Evolutionary conservation across 257 asterid species (phyloP), one percentile per base, ranked within the genome.

Genomic region (Solanum medicagineum): DNA sequence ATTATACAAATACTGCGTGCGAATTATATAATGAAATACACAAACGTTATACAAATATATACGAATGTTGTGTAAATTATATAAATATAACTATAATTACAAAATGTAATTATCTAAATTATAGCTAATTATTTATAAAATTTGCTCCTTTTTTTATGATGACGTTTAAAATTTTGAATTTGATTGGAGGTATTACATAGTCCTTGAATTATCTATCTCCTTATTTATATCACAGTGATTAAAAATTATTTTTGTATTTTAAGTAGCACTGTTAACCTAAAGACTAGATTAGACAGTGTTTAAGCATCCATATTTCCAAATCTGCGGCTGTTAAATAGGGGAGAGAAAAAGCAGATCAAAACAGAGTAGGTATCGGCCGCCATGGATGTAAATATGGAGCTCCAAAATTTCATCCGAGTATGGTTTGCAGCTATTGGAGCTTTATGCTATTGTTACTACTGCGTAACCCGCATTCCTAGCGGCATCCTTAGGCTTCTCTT

Each of bases 401-500:
- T 88, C 71, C 87, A 88, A 87, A 92, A 88, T 56, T 74, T 88
- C 8, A 13, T 32, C 17, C n/a, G 8, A 8, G 86, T 89, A 2
- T 86, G 88, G 73, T 17, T 88, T 77, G 51, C 74, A 40, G 86
- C 86, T 15, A 75, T 87, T 10, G 87, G 88, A 19, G 88, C 90
- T 6, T 93, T 92, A 19, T 88, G 86, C 51, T 89, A 89, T 88
- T 81, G 74, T 40, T 89, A 87, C 51, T 90, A 90, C 86, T 87
- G 88, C 71, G 85, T 82, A 68, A 60, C 92, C 4, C 85, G 92
- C 11, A 36, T 94, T 49, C 90, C 89, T 42, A 89, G 83, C 59
- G 93, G 95, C 20, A 51, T 80, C 51, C 84, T 86, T 60, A 85
- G 98, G 60, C 84, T 93, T 11, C 32, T 91, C 10, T 92, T 93